Evolutionary conservation across 2,329 filamentous ascomycete genomes (phyloP), one percentile per base, ranked within the genome.

Genomic region (Fusarium xylarioides): DNA sequence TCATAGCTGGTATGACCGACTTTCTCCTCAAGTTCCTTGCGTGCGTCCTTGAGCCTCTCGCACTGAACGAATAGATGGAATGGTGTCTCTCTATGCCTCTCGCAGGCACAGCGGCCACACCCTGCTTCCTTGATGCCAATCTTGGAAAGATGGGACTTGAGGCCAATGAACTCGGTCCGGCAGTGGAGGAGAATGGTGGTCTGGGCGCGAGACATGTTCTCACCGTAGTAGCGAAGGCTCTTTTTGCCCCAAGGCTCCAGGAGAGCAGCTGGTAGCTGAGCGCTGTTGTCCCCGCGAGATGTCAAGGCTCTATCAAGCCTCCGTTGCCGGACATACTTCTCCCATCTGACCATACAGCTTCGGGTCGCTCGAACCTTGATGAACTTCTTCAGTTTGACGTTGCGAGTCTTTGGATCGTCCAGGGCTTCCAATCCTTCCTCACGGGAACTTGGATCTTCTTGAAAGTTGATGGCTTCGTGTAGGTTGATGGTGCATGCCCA

Each of bases 101-200:
- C 11, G 35, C 61, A 65, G 10, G 42, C 34, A n/a, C 60, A 52
- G 11, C 9, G 19, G 16, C 35, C 30, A 19, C n/a, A n/a, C 1
- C 14, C 18, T 5, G 18, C 53, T 14, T n/a, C 16, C 53, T 42
- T 44, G 38, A 34, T 12, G 19, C 26, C 15, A 30, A 57, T 68
- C 15, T 37, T 50, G 23, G 11, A 26, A 7, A 68, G 50, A 32
- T 70, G 62, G 18, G 8, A 18, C 34, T 61, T 64, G n/a, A 71
- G 44, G 3, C 68, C 60, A 11, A 71, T 71, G 21, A 42, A 23
- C 8, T 47, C 68, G 15, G 65, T 71, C 28, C 65, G 37, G 30
- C 68, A 71, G 7, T 71, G 65, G 11, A 71, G 50, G 26, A 71
- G 32, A n/a, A 71, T 62, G 5, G 60, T 71, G 4, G 54, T 65